These are phyloP conservation scores for Picochlorum sp. DNA, from an alignment of 139 green algal species.

Conservation along the genomic window DNA sequence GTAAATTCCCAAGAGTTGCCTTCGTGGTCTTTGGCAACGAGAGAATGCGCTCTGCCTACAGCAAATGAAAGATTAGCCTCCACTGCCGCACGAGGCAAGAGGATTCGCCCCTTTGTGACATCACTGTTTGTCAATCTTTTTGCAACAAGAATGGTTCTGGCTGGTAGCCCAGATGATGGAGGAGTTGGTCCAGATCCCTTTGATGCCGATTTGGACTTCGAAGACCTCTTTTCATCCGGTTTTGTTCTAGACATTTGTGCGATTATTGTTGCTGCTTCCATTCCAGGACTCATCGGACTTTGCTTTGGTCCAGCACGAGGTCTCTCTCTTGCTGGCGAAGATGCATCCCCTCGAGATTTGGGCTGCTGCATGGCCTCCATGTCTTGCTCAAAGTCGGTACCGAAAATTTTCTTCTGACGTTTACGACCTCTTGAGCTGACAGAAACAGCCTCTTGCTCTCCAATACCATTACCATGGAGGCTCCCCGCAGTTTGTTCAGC, in stretches of 20 bases:
- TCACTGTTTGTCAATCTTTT: conserved; percentile 68
- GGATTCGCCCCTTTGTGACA: conserved; percentile 43
- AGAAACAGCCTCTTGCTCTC: neutral
- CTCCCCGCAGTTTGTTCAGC: conserved; percentile 13
- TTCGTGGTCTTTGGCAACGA: conserved; percentile 29
- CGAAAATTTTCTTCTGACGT: conserved; percentile 10
- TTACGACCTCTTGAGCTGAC: neutral
- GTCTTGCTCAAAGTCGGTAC: conserved; percentile 8
- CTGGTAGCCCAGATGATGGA: conserved; percentile 26
- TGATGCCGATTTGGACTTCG: conserved; percentile 1
- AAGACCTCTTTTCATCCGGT: neutral
- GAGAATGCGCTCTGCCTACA: conserved; percentile 29
- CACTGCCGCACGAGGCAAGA: conserved; percentile 37
- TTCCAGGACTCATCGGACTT: conserved; percentile 17
- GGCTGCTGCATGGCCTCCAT: neutral
- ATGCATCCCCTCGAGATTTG: conserved; percentile 6
- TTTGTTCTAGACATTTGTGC: conserved; percentile 13
- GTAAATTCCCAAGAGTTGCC: conserved; percentile 42
- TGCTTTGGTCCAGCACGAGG: conserved; percentile 1
- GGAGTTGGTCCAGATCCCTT: conserved; percentile 15
- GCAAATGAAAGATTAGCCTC: conserved; percentile 44
- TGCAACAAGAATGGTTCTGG: conserved; percentile 53
- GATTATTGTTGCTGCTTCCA: conserved; percentile 21
- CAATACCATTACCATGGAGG: conserved; percentile 20
- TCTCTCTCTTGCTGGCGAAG: neutral